Percentiles rank a stretch among this genome's conserved stretches.
Evolutionary conservation across 1,284 basidiomycete genomes (phyloP).

Genomic region (Laetiporus sulphureus): DNA sequence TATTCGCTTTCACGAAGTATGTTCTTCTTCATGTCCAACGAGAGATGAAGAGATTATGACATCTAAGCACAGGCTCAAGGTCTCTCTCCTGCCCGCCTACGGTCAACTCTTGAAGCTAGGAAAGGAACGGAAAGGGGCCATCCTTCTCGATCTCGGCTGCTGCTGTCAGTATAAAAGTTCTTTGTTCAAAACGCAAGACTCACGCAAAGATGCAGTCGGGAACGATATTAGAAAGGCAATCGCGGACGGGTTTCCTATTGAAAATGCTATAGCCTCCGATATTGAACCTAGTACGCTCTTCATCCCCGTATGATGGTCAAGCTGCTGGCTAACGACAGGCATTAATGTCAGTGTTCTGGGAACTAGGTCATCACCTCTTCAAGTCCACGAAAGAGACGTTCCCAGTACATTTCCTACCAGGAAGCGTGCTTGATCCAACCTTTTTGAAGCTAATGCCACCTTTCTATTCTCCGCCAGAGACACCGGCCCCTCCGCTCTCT

Average conservation of each 20-base stretch:
- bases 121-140: conserved; percentile 30
- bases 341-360: conserved; percentile 26
- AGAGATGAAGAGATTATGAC: conserved; percentile 10
- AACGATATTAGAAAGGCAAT: conserved; percentile 35
- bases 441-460: conserved; percentile 22
- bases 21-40: background rate
- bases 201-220: conserved; percentile 28
- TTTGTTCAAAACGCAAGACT: background rate
- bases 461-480: conserved; percentile 15
- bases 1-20: conserved; percentile 11
- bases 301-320: background rate
- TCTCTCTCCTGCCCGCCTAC: conserved; percentile 36
- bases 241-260: conserved; percentile 30
- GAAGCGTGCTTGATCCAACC: conserved; percentile 32
- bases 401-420: conserved; percentile 35
- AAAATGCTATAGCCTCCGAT: conserved; percentile 29
- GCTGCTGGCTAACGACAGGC: conserved; percentile 1
- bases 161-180: conserved; percentile 33
- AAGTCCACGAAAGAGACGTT: conserved; percentile 27
- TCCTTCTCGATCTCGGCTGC: conserved; percentile 40
- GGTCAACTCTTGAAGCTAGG: conserved; percentile 31
- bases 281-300: conserved; percentile 16
- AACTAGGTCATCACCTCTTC: conserved; percentile 25
- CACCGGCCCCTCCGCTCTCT: conserved; percentile 24
- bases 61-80: conserved; percentile 23